Base-by-base conservation (phyloP, 2,329 filamentous ascomycete genomes). In the Alternaria rosae region DNA sequence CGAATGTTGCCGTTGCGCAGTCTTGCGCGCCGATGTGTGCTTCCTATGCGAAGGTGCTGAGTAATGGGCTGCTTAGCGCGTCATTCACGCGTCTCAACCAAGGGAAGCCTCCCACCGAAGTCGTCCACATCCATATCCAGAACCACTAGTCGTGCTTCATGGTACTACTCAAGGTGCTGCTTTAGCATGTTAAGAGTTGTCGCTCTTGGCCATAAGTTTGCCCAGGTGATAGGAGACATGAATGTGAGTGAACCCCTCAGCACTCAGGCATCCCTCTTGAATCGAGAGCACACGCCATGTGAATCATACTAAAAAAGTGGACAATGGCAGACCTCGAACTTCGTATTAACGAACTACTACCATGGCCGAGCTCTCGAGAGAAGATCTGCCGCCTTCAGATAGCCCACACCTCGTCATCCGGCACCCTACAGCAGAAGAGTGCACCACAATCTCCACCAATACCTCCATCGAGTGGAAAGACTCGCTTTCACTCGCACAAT, bases 371-470 rank as follows among this genome's bases (percentile, higher is more conserved):
- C 26, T 17, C n/a, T 20, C 25, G n/a, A 20, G 17, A 7, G 25
- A 28, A 26, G 42, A 41, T 4, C 5, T 41, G 9, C 42, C 28
- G 10, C 1, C 42, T n/a, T 47, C 30, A 1, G 1, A 17, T 13
- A 56, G 53, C 21, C 43, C 20, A 21, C 13, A 38, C 12, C 53
- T 56, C 5, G 28, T 47, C 5, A 5, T 56, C 3, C 53, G 53
- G 6, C 53, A 56, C 13, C 53, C 53, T 13, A 56, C 42, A 15
- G 13, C 10, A 17, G 53, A 21, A 2, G 53, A 56, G 43, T 48
- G 28, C 15, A 17, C 11, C 3, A 23, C 42, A 2, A 56, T 47
- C 15, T 56, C 20, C 2, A 47, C 1, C 0, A 47, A 38, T 25
- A 47, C 21, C 1, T 56, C 26, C n/a, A 8, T 2, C 11, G 20